phyloP scores from a whole-genome alignment of 495 filamentous ascomycete genomes.

The Sporormia fimetaria region DNA sequence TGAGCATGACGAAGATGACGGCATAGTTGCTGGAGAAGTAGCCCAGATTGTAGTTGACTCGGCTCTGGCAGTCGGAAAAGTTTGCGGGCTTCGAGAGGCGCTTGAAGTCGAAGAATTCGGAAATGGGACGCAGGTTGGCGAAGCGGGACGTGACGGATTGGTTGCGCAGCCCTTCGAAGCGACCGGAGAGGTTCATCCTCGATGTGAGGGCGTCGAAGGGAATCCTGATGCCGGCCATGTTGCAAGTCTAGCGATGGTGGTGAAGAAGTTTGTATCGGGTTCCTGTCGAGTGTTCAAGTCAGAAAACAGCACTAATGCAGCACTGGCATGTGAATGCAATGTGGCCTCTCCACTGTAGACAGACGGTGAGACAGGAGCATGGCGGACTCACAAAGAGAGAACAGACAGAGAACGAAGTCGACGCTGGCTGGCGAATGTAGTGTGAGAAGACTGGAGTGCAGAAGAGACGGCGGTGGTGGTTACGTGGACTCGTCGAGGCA shows the following conservation, averaged over 20 bases:
- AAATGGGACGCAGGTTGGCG: slow-evolving; percentile 80
- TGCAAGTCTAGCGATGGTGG: slow-evolving; percentile 1
- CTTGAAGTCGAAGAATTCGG: slow-evolving; percentile 93
- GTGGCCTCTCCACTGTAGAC: slow-evolving; percentile 4
- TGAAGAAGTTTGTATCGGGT: neutral
- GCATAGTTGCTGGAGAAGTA: slow-evolving; percentile 99
- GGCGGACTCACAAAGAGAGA: neutral
- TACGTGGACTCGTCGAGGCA: too few species aligned
- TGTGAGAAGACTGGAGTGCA: too few species aligned
- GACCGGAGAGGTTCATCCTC: slow-evolving; percentile 65
- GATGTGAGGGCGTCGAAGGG: slow-evolving; percentile 86
- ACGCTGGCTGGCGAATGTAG: too few species aligned
- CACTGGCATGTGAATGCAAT: neutral
- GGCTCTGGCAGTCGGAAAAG: slow-evolving; percentile 82
- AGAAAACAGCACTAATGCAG: slow-evolving; percentile 4
- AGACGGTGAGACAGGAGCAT: neutral
- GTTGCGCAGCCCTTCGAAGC: slow-evolving; percentile 66
- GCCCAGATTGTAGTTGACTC: slow-evolving; percentile 92
- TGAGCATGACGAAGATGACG: slow-evolving; percentile 82
- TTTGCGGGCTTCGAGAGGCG: slow-evolving; percentile 84
- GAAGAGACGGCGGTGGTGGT: too few species aligned
- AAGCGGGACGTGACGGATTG: slow-evolving; percentile 71
- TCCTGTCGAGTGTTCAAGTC: slow-evolving; percentile 10
- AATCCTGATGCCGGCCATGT: slow-evolving; percentile 81
- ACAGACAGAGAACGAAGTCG: neutral